These are phyloP conservation scores for Coemansia sp. DNA, from an alignment of 192 early-diverging fungal genomes.

Conservation along the genomic window DNA sequence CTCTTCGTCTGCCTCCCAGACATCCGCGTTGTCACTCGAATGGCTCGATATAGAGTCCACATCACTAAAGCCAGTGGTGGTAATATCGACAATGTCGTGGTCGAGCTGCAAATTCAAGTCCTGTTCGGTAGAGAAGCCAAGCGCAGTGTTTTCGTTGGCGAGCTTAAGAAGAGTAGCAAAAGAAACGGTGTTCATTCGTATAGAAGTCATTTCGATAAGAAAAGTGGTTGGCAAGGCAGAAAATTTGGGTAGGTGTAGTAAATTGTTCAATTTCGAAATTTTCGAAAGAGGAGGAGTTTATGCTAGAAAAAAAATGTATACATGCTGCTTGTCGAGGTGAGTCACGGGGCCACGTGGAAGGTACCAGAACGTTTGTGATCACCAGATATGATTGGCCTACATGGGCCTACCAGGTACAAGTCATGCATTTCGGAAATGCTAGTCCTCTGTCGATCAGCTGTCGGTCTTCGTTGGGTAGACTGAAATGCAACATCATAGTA, in stretches of 20 bases:
- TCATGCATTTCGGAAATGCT: not conserved
- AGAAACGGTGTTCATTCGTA: constrained; percentile 52
- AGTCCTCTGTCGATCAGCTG: not conserved
- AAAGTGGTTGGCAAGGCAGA: not conserved
- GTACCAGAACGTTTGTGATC: not conserved
- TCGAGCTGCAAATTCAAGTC: constrained; percentile 6
- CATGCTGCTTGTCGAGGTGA: not conserved
- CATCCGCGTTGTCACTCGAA: not conserved
- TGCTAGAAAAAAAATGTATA: not conserved
- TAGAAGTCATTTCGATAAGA: constrained; percentile 50
- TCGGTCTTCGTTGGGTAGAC: not conserved
- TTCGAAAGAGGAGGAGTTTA: not conserved
- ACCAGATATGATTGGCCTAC: not conserved
- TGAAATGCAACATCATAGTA: no score
- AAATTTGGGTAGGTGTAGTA: not conserved
- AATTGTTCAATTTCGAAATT: not conserved
- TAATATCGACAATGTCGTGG: not conserved
- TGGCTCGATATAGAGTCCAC: not conserved
- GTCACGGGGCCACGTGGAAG: constrained; percentile 9
- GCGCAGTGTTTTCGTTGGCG: not conserved
- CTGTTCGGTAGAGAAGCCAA: constrained; percentile 6
- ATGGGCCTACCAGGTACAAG: not conserved
- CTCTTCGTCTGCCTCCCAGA: constrained; percentile 2
- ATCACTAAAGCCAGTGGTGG: constrained; percentile 6
- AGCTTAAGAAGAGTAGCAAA: constrained; percentile 29